These are phyloP conservation scores for Dendrocalamus sinicus DNA, from an alignment of 176 grass and related monocot genomes.

Conservation along the genomic window DNA sequence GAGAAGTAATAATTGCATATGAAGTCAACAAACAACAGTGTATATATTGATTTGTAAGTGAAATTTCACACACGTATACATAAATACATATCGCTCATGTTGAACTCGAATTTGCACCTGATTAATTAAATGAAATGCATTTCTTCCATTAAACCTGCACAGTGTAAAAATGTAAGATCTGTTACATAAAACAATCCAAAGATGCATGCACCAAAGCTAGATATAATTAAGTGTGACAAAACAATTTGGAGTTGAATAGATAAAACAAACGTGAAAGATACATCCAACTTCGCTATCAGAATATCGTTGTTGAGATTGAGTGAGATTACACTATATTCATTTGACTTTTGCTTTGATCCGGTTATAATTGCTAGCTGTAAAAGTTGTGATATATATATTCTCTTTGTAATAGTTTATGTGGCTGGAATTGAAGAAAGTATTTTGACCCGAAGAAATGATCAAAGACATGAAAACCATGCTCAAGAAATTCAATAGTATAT, in stretches of 20 bases:
- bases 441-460: not conserved
- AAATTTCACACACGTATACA: not conserved
- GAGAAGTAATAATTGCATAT: not conserved
- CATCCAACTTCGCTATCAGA: not conserved
- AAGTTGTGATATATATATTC: not conserved
- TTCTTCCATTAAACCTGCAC: not conserved
- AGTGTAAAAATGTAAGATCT: not conserved
- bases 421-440: not conserved
- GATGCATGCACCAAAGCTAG: not conserved
- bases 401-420: not conserved
- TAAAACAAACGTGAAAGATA: slow-evolving; percentile 2
- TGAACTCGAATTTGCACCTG: not conserved
- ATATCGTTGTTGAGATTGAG: not conserved
- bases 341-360: slow-evolving; percentile 28
- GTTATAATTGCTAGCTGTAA: not conserved
- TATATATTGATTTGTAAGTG: not conserved
- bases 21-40: not conserved
- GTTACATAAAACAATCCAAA: not conserved
- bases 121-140: not conserved
- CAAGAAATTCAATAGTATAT: not conserved
- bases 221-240: not conserved
- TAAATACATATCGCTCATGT: not conserved
- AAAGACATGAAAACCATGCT: not conserved
- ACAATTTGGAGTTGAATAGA: slow-evolving; percentile 10
- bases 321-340: not conserved